These are phyloP conservation scores for Lasiosphaeria hispida DNA, from an alignment of 495 filamentous ascomycete species.

Conservation along the genomic window DNA sequence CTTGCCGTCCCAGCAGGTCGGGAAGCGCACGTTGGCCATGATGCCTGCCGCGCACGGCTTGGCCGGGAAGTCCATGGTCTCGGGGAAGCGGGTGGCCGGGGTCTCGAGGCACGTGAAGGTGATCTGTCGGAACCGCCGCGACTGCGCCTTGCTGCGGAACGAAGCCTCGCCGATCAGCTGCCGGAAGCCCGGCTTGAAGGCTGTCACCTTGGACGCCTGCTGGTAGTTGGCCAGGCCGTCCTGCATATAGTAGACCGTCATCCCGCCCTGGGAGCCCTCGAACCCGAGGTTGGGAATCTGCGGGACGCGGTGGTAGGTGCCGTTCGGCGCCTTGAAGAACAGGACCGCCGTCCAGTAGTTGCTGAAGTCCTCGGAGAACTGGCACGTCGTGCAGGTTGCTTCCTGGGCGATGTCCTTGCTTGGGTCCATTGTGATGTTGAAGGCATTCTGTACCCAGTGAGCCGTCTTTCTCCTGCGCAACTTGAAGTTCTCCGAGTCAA, in stretches of 20 bases:
- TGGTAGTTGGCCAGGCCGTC: constrained; percentile 20
- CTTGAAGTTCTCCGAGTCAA: too few species aligned
- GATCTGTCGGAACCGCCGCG: constrained; percentile 30
- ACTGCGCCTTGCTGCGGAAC: constrained; percentile 27
- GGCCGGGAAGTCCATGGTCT: constrained; percentile 31
- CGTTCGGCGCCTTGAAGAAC: constrained; percentile 35
- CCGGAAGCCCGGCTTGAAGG: constrained; percentile 33
- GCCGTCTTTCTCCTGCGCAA: too few species aligned
- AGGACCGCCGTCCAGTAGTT: constrained; percentile 40
- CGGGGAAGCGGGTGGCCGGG: constrained; percentile 24
- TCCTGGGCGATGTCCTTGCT: constrained; percentile 24
- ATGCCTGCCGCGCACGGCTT: constrained; percentile 31
- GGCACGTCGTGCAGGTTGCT: constrained; percentile 25
- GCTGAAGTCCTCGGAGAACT: constrained; percentile 37
- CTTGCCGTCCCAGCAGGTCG: constrained; percentile 28
- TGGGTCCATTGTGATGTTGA: constrained; percentile 36
- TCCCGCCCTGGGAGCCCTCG: constrained; percentile 32
- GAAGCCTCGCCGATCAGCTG: constrained; percentile 28
- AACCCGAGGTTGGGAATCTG: constrained; percentile 34
- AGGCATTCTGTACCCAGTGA: constrained; percentile 36
- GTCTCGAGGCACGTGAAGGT: constrained; percentile 26
- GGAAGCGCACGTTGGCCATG: constrained; percentile 39
- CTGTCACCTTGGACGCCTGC: constrained; percentile 12
- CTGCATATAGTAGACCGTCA: constrained; percentile 41
- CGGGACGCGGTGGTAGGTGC: constrained; percentile 36